Evolutionary conservation across 2,329 filamentous ascomycete species (phyloP), one percentile per base, ranked within the genome.

Genomic region (Eurotiales sp.): DNA sequence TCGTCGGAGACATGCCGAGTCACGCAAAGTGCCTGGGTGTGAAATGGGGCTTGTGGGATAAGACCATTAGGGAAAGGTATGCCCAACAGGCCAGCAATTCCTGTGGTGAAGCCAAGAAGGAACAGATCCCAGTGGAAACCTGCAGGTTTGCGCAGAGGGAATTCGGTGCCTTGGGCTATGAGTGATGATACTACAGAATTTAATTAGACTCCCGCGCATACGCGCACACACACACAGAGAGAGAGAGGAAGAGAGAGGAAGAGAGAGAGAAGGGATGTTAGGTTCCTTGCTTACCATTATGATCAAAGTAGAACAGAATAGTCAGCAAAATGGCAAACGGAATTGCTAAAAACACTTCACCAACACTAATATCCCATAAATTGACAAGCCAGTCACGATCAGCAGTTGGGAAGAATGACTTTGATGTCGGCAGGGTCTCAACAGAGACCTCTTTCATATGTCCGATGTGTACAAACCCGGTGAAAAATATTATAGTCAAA

Each of bases 81-180:
- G 14, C 88, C 88, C 12, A 92, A 75, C 22, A 92, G 75, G 10
- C 88, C 88, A 3, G 86, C 85, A 1, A 91, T 71, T 45, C 85
- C 86, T 0, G 88, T 91, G 1, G 87, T 91, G 23, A 89, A 72
- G 4, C 88, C 88, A 1, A 92, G 82, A 25, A 92, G 81, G 71
- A 90, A 91, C 34, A 92, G 68, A 60, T 92, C 88, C 88, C 88
- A 92, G 70, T 92, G 88, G 63, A 92, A 92, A 12, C 88, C 88
- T 40, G 88, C 86, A 3, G 88, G 88, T 62, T 92, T 92, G 19
- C 81, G 79, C 10, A 92, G 81, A 1, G 88, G 88, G 56, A 90
- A 92, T 62, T 92, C 87, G 55, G 86, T 90, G 45, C 87, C 88
- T 64, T 92, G 88, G 10, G 87, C 86, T 49, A 91, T 91, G 25